A percentile compares a stretch with the other conserved stretches of the same genome.
These are phyloP conservation scores for Trichocladium uniseriatum DNA, from an alignment of 495 filamentous ascomycete genomes.

Conservation along the genomic window DNA sequence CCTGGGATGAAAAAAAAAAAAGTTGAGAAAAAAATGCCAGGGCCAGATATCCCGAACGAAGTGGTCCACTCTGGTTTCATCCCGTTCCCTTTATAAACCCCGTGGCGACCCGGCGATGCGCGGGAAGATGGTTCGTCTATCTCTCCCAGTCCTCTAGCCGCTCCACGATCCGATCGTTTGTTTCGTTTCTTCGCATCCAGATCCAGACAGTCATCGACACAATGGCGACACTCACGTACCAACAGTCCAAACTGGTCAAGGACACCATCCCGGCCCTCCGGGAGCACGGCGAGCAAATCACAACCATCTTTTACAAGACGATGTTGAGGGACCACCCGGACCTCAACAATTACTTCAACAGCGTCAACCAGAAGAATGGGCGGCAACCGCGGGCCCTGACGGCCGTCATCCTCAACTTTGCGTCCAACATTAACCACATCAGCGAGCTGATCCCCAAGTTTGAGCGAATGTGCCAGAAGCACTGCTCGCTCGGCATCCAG, in stretches of 20 bases:
- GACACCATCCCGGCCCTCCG: conserved; percentile 43
- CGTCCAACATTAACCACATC: conserved; percentile 60
- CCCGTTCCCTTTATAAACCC: background rate
- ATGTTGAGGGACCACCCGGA: conserved; percentile 56
- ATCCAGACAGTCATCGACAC: background rate
- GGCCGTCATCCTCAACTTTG: conserved; percentile 57
- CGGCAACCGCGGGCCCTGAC: conserved; percentile 59
- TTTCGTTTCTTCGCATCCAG: background rate
- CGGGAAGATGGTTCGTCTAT: background rate
- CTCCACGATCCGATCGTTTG: too few species aligned
- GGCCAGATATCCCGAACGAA: background rate
- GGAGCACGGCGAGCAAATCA: conserved; percentile 57
- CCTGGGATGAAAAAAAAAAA: background rate
- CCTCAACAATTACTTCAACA: conserved; percentile 61
- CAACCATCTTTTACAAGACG: conserved; percentile 57
- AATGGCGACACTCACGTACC: conserved; percentile 38
- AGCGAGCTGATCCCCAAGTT: conserved; percentile 53
- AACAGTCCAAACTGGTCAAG: conserved; percentile 35
- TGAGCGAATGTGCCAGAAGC: conserved; percentile 65
- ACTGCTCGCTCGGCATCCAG: conserved; percentile 59
- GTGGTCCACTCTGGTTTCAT: background rate
- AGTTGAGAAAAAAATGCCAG: background rate
- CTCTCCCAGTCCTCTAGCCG: too few species aligned
- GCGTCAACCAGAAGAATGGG: conserved; percentile 56
- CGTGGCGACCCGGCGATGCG: background rate